phyloP scores from a whole-genome alignment of 495 filamentous ascomycete species.

The Podospora pseudoanserina region DNA sequence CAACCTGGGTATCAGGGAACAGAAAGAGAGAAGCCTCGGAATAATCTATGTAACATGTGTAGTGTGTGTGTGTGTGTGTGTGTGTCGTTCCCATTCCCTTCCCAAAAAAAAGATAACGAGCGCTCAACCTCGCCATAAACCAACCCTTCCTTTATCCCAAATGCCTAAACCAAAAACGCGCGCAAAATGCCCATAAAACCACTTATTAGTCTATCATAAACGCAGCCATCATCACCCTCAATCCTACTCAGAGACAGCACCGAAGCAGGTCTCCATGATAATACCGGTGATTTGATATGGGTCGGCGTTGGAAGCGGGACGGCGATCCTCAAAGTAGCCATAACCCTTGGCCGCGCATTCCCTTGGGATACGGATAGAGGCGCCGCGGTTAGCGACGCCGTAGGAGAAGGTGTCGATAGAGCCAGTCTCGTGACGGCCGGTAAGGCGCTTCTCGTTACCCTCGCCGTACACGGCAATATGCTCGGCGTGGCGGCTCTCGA shows the following conservation, averaged over 20 bases:
- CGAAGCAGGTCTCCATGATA: constrained; percentile 33
- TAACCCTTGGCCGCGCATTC: constrained; percentile 87
- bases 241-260: constrained; percentile 5
- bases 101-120: not conserved
- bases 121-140: not conserved
- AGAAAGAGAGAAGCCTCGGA: not conserved
- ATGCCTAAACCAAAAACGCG: not conserved
- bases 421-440: constrained; percentile 90
- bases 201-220: not conserved
- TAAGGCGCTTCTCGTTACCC: constrained; percentile 87
- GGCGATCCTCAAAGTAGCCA: constrained; percentile 97
- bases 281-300: constrained; percentile 64
- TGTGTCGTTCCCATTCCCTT: not conserved
- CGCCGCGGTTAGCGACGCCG: constrained; percentile 94
- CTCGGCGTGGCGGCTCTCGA: constrained; percentile 83
- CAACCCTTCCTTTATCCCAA: not conserved
- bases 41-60: not conserved
- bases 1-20: not conserved
- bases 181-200: not conserved
- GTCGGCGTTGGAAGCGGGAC: constrained; percentile 92
- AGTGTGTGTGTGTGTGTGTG: not conserved
- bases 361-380: constrained; percentile 84
- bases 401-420: constrained; percentile 91
- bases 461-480: constrained; percentile 98
- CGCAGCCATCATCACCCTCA: not conserved